These are phyloP conservation scores for Lasiodiplodia sp. DNA, from an alignment of 2,329 filamentous ascomycete species.

Conservation along the genomic window DNA sequence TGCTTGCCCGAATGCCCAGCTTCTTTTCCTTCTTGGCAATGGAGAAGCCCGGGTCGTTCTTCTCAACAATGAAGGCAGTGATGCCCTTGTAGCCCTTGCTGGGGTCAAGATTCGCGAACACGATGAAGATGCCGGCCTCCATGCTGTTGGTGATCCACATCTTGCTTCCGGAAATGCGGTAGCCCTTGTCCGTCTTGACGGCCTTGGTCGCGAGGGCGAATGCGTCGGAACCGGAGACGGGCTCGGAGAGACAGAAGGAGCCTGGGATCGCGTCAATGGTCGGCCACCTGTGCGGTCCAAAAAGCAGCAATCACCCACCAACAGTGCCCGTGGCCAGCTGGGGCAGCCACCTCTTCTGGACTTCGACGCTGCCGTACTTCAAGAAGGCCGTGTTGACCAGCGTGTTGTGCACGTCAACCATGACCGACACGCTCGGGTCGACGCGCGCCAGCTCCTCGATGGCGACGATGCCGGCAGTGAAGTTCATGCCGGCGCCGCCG, in stretches of 20 bases:
- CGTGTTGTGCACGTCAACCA: conserved; percentile 98
- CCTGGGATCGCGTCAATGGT: conserved; percentile 47
- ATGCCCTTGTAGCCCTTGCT: conserved; percentile 96
- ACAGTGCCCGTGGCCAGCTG: conserved; percentile 88
- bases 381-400: conserved; percentile 92
- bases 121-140: conserved; percentile 94
- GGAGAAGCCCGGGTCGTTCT: conserved; percentile 84
- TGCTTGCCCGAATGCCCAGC: conserved; percentile 93
- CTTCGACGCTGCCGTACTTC: conserved; percentile 78
- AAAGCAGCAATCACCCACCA: conserved; percentile 46
- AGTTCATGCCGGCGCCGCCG: conserved; percentile 98
- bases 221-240: conserved; percentile 90
- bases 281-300: background rate
- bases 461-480: conserved; percentile 92
- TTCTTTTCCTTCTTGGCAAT: conserved; percentile 99
- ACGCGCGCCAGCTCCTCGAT: conserved; percentile 96
- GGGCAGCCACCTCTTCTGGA: conserved; percentile 90
- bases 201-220: conserved; percentile 95
- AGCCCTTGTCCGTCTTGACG: conserved; percentile 80
- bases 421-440: conserved; percentile 91
- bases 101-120: conserved; percentile 94
- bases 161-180: conserved; percentile 88
- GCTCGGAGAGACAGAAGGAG: conserved; percentile 92
- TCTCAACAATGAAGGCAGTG: conserved; percentile 93
- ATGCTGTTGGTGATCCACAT: conserved; percentile 99